These are phyloP conservation scores for Aureobasidium mangrovei DNA, from an alignment of 2,329 filamentous ascomycete genomes.

Conservation along the genomic window DNA sequence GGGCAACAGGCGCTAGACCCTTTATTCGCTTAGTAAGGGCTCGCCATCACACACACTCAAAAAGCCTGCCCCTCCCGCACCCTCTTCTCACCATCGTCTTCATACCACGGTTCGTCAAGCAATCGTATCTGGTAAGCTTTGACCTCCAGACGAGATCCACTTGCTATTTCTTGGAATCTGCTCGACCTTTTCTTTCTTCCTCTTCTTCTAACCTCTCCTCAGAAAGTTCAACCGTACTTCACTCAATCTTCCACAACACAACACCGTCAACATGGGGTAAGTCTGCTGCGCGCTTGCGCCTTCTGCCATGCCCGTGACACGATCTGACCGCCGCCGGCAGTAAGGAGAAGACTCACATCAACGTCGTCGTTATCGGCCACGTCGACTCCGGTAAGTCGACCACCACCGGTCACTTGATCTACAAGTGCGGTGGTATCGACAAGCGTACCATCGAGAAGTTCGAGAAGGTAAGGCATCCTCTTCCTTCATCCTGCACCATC, in stretches of 20 bases:
- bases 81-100: constrained; percentile 15
- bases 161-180: constrained; percentile 10
- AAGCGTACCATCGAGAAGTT: constrained; percentile 99
- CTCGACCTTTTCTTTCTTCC: constrained; percentile 1
- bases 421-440: constrained; percentile 99
- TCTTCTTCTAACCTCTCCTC: constrained; percentile 12
- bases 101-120: constrained; percentile 19
- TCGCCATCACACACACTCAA: constrained; percentile 6
- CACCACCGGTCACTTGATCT: constrained; percentile 91
- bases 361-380: constrained; percentile 97
- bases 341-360: constrained; percentile 93
- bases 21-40: constrained; percentile 9
- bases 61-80: constrained; percentile 11
- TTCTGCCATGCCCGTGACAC: not conserved
- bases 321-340: constrained; percentile 37
- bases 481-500: constrained; percentile 13
- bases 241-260: constrained; percentile 22
- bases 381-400: constrained; percentile 99
- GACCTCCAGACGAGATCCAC: constrained; percentile 11
- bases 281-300: constrained; percentile 23
- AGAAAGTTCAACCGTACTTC: constrained; percentile 25
- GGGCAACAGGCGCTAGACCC: constrained; percentile 11
- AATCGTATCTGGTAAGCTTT: constrained; percentile 19
- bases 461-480: constrained; percentile 71
- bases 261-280: constrained; percentile 54